Conservation (phyloP, 805 yeast species). For the Ogataea trehalophila region DNA sequence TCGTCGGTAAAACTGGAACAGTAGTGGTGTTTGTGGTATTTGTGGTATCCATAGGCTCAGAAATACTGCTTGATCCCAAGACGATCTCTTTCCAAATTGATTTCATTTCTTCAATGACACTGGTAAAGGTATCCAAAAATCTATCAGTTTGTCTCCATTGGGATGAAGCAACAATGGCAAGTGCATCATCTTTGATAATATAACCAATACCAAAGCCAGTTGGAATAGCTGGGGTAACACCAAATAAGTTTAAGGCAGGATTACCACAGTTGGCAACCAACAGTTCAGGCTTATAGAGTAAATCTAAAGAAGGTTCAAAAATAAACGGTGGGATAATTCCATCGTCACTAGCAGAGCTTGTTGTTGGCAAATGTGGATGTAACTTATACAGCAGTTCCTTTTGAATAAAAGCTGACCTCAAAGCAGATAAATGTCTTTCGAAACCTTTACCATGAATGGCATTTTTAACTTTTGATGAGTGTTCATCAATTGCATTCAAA, state of each 20-base stretch:
- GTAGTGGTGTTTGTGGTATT: constrained; percentile 2
- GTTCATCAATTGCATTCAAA: constrained; percentile 46
- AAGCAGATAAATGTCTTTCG: constrained; percentile 66
- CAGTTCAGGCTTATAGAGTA: constrained; percentile 33
- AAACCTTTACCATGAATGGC: constrained; percentile 65
- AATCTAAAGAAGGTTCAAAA: constrained; percentile 37
- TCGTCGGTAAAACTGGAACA: background rate
- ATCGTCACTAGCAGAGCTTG: constrained; percentile 15
- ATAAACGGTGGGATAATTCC: constrained; percentile 37
- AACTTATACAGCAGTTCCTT: constrained; percentile 40
- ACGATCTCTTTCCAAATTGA: constrained; percentile 28
- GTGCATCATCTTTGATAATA: constrained; percentile 47
- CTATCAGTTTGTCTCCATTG: constrained; percentile 58
- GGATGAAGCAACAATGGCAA: constrained; percentile 47
- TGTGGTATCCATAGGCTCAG: constrained; percentile 3
- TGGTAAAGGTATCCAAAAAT: constrained; percentile 47
- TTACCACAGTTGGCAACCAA: constrained; percentile 54
- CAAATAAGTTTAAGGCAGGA: constrained; percentile 53
- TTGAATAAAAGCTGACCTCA: constrained; percentile 51
- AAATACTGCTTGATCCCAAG: background rate
- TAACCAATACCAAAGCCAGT: constrained; percentile 57
- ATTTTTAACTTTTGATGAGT: constrained; percentile 41
- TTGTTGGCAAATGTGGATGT: constrained; percentile 38
- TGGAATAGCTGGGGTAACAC: constrained; percentile 56
- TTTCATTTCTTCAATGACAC: constrained; percentile 44